Evolutionary conservation across 2,329 filamentous ascomycete genomes (phyloP).

Genomic region (Elsinoe batatas): DNA sequence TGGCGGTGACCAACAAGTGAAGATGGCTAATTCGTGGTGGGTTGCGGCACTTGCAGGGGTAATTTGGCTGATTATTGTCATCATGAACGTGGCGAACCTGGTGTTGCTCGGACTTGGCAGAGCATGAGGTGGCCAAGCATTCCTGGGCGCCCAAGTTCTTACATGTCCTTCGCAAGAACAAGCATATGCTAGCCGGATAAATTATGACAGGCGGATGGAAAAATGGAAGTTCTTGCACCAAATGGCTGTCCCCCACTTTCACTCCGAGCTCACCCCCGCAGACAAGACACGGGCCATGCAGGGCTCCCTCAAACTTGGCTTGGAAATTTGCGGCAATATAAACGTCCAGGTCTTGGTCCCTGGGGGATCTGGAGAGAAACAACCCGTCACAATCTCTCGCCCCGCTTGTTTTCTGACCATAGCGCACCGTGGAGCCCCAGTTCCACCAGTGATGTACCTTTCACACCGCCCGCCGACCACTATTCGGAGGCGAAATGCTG

Average conservation of each 20-base stretch:
- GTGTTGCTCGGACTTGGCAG: constrained; percentile 52
- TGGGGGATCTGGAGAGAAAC: constrained; percentile 1
- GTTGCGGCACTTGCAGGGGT: constrained; percentile 47
- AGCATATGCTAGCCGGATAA: background rate
- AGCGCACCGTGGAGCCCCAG: background rate
- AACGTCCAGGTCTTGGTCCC: background rate
- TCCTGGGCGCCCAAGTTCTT: background rate
- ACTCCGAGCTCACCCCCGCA: constrained; percentile 8
- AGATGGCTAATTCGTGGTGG: constrained; percentile 66
- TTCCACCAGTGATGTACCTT: constrained; percentile 7
- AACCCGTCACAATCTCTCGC: background rate
- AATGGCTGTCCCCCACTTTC: background rate
- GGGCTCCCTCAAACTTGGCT: background rate
- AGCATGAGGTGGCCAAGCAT: background rate
- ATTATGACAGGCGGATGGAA: background rate
- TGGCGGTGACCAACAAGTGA: constrained; percentile 21
- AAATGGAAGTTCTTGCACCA: background rate
- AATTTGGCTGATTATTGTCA: constrained; percentile 64
- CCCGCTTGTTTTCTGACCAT: background rate
- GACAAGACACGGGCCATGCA: background rate
- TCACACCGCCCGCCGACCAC: background rate
- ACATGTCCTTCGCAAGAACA: too few relatives aligned
- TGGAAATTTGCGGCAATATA: constrained; percentile 3
- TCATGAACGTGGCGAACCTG: constrained; percentile 71
- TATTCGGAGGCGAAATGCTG: background rate